A percentile compares a stretch with the other conserved stretches of the same genome.
Conservation (phyloP, 108 stramenopile genomes). For the Asterionellopsis glacialis region DNA sequence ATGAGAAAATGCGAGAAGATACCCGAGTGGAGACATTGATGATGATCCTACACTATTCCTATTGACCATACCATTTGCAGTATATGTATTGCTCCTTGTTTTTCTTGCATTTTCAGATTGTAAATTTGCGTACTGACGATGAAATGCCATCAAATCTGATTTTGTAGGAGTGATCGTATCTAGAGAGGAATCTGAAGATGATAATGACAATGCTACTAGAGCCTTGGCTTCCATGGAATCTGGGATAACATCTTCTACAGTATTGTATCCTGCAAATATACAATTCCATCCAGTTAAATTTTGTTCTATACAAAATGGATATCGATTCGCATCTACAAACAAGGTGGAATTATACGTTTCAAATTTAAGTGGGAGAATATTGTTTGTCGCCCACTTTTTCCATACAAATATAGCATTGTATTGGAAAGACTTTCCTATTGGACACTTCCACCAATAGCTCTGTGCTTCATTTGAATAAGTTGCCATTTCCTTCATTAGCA, state of each 20-base stretch:
- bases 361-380: slow-evolving; percentile 1
- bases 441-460: background rate
- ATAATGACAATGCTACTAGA: background rate
- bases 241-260: slow-evolving; percentile 13
- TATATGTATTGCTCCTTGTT: too few relatives aligned
- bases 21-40: slow-evolving; percentile 7
- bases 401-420: slow-evolving; percentile 8
- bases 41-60: background rate
- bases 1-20: slow-evolving; percentile 18
- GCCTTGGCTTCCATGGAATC: too few relatives aligned
- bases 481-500: slow-evolving; percentile 10
- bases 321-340: slow-evolving; percentile 11
- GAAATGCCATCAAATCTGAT: background rate
- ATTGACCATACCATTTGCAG: too few relatives aligned
- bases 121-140: too few relatives aligned
- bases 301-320: slow-evolving; percentile 11
- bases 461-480: background rate
- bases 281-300: slow-evolving; percentile 1
- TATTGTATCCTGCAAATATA: background rate
- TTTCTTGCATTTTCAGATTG: too few relatives aligned
- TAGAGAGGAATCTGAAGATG: background rate
- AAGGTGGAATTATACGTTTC: background rate
- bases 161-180: background rate
- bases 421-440: slow-evolving; percentile 15
- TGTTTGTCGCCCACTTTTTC: slow-evolving; percentile 2